Evolutionary conservation across 176 grass and related monocot genomes (phyloP), one percentile per base, ranked within the genome.

Genomic region (Alopecurus myosuroides): DNA sequence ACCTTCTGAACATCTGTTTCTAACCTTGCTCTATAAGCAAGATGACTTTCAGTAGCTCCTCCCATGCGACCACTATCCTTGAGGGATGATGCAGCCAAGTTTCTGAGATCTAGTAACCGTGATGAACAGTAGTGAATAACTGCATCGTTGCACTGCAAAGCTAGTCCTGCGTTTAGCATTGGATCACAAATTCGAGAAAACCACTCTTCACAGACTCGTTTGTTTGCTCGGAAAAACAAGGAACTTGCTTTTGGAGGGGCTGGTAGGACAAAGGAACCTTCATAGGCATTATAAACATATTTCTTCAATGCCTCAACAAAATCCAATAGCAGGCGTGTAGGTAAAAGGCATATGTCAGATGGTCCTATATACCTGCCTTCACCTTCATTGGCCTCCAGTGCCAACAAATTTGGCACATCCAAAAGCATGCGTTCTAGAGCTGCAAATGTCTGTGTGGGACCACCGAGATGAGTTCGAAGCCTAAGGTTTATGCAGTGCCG

Each of bases 101-200:
- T 98, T 87, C 81, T 91, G 9, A 98, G 83, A 86, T 98, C 95
- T 45, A 82, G 84, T 55, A 98, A 62, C 56, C 85, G 90, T 37
- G 93, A 82, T 50, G 84, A 83, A 76, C 91, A 95, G 53, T 98
- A 98, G 36, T 98, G 93, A 70, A 95, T 79, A 35, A 90, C 90
- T 42, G 91, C 93, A 88, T 95, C 89, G 57, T 76, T 83, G 52
- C 95, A 98, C 78, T 93, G 85, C 80, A 98, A 92, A 80, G 91
- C 87, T 84, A 93, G 65, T 85, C 95, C 91, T 84, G 89, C 93
- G 90, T 98, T 95, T 82, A 98, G 81, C 95, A 98, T 98, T 74
- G 95, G 95, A 42, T 98, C 95, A 77, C 91, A 98, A 76, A 98
- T 98, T 93, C 95, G 85, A 63, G 93, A 98, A 91, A 98, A 98